Conservation (phyloP, 2,329 filamentous ascomycete genomes). For the Ploettnerulaceae sp. region DNA sequence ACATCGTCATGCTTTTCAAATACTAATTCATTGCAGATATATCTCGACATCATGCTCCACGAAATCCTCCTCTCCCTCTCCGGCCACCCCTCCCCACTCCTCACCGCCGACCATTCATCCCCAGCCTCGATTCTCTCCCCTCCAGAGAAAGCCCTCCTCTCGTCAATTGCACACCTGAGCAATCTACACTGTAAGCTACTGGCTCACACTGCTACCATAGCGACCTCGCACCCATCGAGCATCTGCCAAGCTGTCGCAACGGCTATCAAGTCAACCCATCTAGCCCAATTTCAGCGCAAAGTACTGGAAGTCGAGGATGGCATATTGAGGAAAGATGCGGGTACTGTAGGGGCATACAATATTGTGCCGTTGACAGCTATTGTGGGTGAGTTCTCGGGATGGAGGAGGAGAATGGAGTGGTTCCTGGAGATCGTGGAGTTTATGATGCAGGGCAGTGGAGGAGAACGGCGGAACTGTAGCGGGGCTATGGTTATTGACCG, state of each 20-base stretch:
- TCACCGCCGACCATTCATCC: conserved; percentile 51
- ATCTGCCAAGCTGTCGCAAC: conserved; percentile 86
- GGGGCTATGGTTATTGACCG: conserved; percentile 74
- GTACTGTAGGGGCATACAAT: conserved; percentile 82
- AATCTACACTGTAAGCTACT: conserved; percentile 71
- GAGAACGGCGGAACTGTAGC: conserved; percentile 43
- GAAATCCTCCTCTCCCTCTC: conserved; percentile 96
- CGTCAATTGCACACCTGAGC: conserved; percentile 71
- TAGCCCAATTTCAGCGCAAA: conserved; percentile 76
- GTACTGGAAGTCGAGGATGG: conserved; percentile 78
- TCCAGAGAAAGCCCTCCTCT: conserved; percentile 76
- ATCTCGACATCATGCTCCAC: conserved; percentile 69
- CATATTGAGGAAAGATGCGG: conserved; percentile 71
- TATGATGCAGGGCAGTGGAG: conserved; percentile 46
- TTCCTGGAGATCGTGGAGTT: conserved; percentile 69
- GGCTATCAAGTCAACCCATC: conserved; percentile 67
- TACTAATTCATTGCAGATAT: conserved; percentile 7
- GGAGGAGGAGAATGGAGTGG: conserved; percentile 83
- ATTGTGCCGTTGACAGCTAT: conserved; percentile 88
- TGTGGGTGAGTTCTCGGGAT: conserved; percentile 78
- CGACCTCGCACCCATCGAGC: conserved; percentile 67
- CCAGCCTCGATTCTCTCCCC: conserved; percentile 57
- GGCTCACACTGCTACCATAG: conserved; percentile 60
- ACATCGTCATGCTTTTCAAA: not conserved
- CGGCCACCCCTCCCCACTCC: conserved; percentile 85